Evolutionary conservation across 2,329 filamentous ascomycete species (phyloP).

Genomic region (Exophiala bonariae): DNA sequence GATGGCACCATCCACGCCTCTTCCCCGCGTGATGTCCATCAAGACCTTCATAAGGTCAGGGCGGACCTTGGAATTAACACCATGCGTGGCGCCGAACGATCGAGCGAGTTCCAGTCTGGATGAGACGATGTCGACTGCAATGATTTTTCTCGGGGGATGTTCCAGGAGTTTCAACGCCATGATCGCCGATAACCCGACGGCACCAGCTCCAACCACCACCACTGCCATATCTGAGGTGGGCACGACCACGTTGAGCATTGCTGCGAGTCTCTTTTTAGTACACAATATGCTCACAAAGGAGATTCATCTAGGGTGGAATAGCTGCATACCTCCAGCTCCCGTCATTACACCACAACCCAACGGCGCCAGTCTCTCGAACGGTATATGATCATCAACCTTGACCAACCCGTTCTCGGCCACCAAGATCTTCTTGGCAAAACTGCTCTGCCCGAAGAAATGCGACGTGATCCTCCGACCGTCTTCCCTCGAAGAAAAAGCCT

Average conservation of each 20-base stretch:
- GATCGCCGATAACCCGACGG: slow-evolving; percentile 35
- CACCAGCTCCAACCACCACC: slow-evolving; percentile 34
- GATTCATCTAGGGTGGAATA: no score
- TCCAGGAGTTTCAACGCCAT: slow-evolving; percentile 34
- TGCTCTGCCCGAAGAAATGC: slow-evolving; percentile 34
- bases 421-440: slow-evolving; percentile 30
- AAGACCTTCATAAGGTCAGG: slow-evolving; percentile 32
- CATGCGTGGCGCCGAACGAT: slow-evolving; percentile 46
- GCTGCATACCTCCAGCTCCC: slow-evolving; percentile 32
- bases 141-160: slow-evolving; percentile 33
- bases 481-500: slow-evolving; percentile 15
- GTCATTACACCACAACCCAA: slow-evolving; percentile 35
- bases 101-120: slow-evolving; percentile 44
- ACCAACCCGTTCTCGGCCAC: slow-evolving; percentile 29
- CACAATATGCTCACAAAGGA: no score
- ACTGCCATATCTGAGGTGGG: slow-evolving; percentile 27
- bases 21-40: slow-evolving; percentile 28
- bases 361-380: slow-evolving; percentile 28
- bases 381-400: slow-evolving; percentile 25
- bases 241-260: slow-evolving; percentile 27
- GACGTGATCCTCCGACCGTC: slow-evolving; percentile 17
- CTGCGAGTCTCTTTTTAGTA: no score
- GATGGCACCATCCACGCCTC: slow-evolving; percentile 25
- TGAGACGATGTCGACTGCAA: slow-evolving; percentile 49
- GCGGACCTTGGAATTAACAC: slow-evolving; percentile 36